phyloP scores from a whole-genome alignment of 768 basidiomycete species.

The Ephemerocybe angulata region DNA sequence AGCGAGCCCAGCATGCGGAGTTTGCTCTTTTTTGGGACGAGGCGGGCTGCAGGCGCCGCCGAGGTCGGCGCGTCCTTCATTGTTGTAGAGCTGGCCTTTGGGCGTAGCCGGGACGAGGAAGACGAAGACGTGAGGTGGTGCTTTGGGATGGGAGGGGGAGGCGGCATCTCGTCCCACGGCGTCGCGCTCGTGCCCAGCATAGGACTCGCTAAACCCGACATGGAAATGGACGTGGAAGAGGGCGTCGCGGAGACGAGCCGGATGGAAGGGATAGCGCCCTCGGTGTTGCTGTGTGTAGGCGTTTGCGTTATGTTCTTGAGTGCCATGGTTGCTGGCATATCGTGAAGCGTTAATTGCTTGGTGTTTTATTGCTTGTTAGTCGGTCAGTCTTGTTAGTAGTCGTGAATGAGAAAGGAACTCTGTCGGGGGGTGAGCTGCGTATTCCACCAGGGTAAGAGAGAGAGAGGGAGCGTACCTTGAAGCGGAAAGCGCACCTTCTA shows the following conservation, averaged over 20 bases:
- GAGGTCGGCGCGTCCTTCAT: slow-evolving; percentile 5
- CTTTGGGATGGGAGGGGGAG: slow-evolving; percentile 32
- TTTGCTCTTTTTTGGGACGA: slow-evolving; percentile 75
- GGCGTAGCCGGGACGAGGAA: slow-evolving; percentile 9
- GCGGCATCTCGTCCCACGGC: slow-evolving; percentile 20
- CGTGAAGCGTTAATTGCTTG: slow-evolving; percentile 2
- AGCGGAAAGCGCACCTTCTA: too few species aligned
- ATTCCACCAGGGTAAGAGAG: too few species aligned
- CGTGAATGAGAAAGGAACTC: not conserved
- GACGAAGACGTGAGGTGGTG: slow-evolving; percentile 27
- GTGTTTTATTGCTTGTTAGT: too few species aligned
- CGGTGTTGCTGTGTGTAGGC: not conserved
- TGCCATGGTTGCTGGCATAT: slow-evolving; percentile 1
- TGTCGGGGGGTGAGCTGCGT: not conserved
- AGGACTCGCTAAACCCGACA: slow-evolving; percentile 23
- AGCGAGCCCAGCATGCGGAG: slow-evolving; percentile 37
- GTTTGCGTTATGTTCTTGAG: not conserved
- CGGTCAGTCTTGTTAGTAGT: slow-evolving; percentile 1
- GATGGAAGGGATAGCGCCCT: slow-evolving; percentile 50
- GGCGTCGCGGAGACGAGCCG: slow-evolving; percentile 69
- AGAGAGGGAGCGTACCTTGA: too few species aligned
- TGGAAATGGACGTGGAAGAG: slow-evolving; percentile 39
- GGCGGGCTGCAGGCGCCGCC: slow-evolving; percentile 22
- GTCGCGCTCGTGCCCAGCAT: slow-evolving; percentile 20
- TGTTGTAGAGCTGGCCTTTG: not conserved